These are phyloP conservation scores for Lycium ferocissimum DNA, from an alignment of 257 asterid genomes.

Conservation along the genomic window DNA sequence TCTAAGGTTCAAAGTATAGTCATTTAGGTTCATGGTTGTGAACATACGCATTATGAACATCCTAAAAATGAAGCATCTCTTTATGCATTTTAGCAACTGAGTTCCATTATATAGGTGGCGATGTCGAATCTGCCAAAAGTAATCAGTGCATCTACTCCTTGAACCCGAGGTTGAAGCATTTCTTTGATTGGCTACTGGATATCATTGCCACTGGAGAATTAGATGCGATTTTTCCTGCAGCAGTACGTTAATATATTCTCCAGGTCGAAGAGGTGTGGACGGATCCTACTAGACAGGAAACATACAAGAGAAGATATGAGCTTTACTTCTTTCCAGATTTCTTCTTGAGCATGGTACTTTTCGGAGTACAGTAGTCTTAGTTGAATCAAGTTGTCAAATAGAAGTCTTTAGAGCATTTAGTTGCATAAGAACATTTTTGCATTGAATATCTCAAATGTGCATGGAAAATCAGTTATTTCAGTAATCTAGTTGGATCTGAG, in stretches of 20 bases:
- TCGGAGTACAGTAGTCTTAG: too few species aligned
- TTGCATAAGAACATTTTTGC: not conserved
- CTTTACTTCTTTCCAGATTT: too few species aligned
- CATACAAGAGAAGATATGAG: slow-evolving; percentile 51
- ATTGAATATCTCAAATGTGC: not conserved
- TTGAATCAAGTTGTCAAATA: too few species aligned
- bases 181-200: slow-evolving; percentile 92
- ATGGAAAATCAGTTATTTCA: not conserved
- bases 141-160: slow-evolving; percentile 33
- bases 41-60: too few species aligned
- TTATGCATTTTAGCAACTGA: not conserved
- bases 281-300: slow-evolving; percentile 54
- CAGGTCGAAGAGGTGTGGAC: too few species aligned
- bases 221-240: slow-evolving; percentile 86
- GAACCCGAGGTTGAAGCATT: slow-evolving; percentile 64
- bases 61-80: too few species aligned
- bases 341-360: too few species aligned
- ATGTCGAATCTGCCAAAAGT: slow-evolving; percentile 32
- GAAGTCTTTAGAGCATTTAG: too few species aligned
- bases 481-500: not conserved
- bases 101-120: slow-evolving; percentile 52
- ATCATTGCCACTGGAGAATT: slow-evolving; percentile 87
- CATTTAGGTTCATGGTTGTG: too few species aligned
- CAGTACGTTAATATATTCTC: too few species aligned
- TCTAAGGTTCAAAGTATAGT: too few species aligned